Conservation (phyloP, 1,284 basidiomycete genomes). For the Irpex sp. region DNA sequence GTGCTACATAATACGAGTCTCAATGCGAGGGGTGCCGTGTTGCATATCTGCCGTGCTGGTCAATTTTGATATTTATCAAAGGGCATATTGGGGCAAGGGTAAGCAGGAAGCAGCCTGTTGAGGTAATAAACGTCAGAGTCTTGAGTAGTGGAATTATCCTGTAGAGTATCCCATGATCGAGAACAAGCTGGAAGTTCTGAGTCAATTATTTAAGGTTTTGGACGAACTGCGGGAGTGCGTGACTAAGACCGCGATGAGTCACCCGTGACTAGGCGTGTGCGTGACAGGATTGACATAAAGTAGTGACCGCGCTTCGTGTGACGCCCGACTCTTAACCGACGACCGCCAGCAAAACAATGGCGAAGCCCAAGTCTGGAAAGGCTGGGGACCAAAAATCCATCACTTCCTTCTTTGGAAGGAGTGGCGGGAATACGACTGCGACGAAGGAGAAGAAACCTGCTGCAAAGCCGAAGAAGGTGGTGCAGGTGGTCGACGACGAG, state of each 20-base stretch:
- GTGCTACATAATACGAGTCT: no score
- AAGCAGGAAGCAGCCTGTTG: no score
- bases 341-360: slow-evolving; percentile 33
- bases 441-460: slow-evolving; percentile 10
- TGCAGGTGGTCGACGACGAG: slow-evolving; percentile 15
- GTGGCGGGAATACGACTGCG: slow-evolving; percentile 20
- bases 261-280: slow-evolving; percentile 20
- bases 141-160: no score
- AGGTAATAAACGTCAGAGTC: no score
- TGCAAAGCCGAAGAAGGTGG: slow-evolving; percentile 12
- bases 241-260: slow-evolving; percentile 10
- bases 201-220: not conserved
- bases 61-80: no score
- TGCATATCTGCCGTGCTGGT: no score
- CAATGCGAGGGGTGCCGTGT: no score
- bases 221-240: not conserved
- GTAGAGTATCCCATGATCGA: no score
- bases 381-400: slow-evolving; percentile 45
- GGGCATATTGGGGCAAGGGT: no score
- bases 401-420: slow-evolving; percentile 44
- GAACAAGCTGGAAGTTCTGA: not conserved
- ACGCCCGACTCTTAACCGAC: slow-evolving; percentile 7
- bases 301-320: slow-evolving; percentile 7
- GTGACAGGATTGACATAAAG: slow-evolving; percentile 13
- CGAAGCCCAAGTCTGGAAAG: slow-evolving; percentile 29